Conservation (phyloP, 1,284 basidiomycete species). For the Gomphus sp. region DNA sequence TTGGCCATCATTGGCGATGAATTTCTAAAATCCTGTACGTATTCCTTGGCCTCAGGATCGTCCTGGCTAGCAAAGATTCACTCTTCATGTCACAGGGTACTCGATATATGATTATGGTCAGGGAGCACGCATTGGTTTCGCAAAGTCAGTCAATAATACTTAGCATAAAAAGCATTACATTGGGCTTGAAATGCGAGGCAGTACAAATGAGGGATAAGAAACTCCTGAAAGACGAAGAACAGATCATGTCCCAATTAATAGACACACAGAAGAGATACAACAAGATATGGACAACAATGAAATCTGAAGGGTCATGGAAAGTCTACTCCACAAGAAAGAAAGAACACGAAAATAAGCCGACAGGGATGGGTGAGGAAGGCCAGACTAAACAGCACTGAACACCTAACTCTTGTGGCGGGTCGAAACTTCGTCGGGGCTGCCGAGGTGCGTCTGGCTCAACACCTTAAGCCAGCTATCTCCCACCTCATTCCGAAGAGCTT, state of each 20-base stretch:
- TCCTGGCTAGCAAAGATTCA: conserved; percentile 4
- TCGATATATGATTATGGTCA: conserved; percentile 50
- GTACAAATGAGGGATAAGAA: not conserved
- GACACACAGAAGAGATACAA: not conserved
- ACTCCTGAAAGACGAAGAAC: not conserved
- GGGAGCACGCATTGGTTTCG: conserved; percentile 47
- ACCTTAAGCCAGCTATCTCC: conserved; percentile 83
- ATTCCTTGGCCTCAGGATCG: not conserved
- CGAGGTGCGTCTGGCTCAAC: conserved; percentile 53
- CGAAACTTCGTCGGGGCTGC: not conserved
- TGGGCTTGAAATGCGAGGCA: not conserved
- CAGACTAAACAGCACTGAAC: not conserved
- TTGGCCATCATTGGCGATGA: conserved; percentile 62
- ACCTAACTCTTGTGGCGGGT: not conserved
- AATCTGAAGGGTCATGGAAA: not conserved
- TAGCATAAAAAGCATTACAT: not conserved
- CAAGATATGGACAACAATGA: not conserved
- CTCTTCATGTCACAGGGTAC: conserved; percentile 34
- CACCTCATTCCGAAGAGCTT: conserved; percentile 75
- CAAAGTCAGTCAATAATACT: conserved; percentile 45
- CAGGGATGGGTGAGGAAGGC: too few species aligned
- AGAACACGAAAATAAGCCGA: too few species aligned
- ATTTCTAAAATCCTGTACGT: conserved; percentile 62
- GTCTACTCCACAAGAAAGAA: not conserved
- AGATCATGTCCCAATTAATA: not conserved